Conservation (phyloP, 129 eudicot genomes). For the Erigeron canadensis region DNA sequence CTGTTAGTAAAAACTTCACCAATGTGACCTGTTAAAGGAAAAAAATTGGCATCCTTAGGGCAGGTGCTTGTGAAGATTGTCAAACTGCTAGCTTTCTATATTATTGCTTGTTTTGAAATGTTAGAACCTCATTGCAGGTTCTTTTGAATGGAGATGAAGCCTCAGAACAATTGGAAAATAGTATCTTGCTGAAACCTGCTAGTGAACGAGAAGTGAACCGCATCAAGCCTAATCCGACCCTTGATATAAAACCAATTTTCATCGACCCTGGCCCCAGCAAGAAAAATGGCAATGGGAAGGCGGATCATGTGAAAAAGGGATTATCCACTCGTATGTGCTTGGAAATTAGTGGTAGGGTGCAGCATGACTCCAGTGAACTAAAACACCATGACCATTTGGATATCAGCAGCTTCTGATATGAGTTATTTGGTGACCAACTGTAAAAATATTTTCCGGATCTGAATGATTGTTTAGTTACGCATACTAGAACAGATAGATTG, state of each 20-base stretch:
- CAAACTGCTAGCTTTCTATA: background rate
- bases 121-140: slow-evolving; percentile 43
- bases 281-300: slow-evolving; percentile 41
- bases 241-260: slow-evolving; percentile 75
- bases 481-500: background rate
- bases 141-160: slow-evolving; percentile 82
- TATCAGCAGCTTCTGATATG: slow-evolving; percentile 20
- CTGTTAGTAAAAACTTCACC: too few relatives aligned
- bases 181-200: slow-evolving; percentile 63
- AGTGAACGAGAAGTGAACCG: slow-evolving; percentile 69
- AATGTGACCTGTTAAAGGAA: too few relatives aligned
- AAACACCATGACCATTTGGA: slow-evolving; percentile 39
- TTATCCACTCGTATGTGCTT: slow-evolving; percentile 63
- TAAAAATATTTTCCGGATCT: background rate
- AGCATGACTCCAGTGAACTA: slow-evolving; percentile 59
- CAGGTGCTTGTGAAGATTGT: too few relatives aligned
- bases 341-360: slow-evolving; percentile 97
- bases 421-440: background rate
- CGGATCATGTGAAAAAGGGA: slow-evolving; percentile 37
- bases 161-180: slow-evolving; percentile 50
- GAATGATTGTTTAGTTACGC: background rate
- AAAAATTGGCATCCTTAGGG: too few relatives aligned
- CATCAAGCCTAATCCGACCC: slow-evolving; percentile 81
- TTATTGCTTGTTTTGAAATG: background rate
- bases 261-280: slow-evolving; percentile 69